Conservation (phyloP, 345 rosid species). For the Kandelia obovata region DNA sequence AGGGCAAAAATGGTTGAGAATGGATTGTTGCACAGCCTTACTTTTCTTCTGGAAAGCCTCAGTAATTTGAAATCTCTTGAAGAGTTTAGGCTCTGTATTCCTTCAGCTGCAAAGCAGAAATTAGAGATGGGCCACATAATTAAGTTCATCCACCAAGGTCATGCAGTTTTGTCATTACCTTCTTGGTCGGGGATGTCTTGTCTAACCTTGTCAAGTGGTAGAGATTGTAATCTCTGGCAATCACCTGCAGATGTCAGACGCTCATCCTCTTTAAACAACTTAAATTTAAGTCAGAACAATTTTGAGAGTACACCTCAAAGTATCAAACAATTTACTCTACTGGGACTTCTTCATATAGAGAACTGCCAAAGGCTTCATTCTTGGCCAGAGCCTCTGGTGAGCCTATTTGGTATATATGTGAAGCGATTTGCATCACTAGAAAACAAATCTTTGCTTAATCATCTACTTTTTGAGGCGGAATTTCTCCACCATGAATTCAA, state of each 20-base stretch:
- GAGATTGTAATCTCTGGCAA: background rate
- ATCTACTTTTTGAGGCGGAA: background rate
- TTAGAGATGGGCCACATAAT: too few relatives aligned
- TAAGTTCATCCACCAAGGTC: too few relatives aligned
- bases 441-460: slow-evolving; percentile 1
- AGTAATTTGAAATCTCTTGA: too few relatives aligned
- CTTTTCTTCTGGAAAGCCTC: too few relatives aligned
- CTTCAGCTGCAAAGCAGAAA: too few relatives aligned
- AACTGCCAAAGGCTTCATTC: slow-evolving; percentile 9
- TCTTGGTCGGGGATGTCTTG: too few relatives aligned
- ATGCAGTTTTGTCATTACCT: too few relatives aligned
- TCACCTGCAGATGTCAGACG: background rate
- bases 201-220: too few relatives aligned
- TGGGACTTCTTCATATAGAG: slow-evolving; percentile 1
- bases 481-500: background rate
- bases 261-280: slow-evolving; percentile 1
- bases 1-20: too few relatives aligned
- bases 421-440: background rate
- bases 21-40: too few relatives aligned
- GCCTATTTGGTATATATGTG: background rate
- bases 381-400: slow-evolving; percentile 8
- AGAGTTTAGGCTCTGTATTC: too few relatives aligned
- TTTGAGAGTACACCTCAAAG: slow-evolving; percentile 1
- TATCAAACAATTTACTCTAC: background rate
- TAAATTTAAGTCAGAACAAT: slow-evolving; percentile 4